A percentile compares a stretch with the other conserved stretches of the same genome.
These are phyloP conservation scores for Penicillium angulare DNA, from an alignment of 495 filamentous ascomycete species.

Conservation along the genomic window DNA sequence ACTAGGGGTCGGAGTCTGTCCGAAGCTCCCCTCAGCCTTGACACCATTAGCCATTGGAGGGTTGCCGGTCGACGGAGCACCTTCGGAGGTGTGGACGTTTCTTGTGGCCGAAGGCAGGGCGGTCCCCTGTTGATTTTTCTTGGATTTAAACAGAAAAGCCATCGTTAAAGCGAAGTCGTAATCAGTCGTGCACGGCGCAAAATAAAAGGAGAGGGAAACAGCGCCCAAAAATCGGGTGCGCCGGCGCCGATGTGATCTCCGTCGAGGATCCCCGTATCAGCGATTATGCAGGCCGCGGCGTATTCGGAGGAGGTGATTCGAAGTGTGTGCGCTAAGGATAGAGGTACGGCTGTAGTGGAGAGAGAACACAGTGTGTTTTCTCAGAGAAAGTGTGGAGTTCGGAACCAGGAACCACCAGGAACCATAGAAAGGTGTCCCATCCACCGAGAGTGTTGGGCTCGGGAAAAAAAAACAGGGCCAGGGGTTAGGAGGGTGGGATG, in stretches of 20 bases:
- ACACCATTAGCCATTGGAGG: conserved; percentile 35
- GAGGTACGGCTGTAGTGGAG: background rate
- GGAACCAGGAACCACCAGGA: conserved; percentile 29
- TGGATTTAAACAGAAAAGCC: conserved; percentile 65
- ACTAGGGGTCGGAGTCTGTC: conserved; percentile 58
- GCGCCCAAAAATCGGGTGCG: conserved; percentile 12
- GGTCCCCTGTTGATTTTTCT: conserved; percentile 50
- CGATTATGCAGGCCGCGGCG: background rate
- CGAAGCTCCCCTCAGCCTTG: conserved; percentile 38
- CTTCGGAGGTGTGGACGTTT: conserved; percentile 52
- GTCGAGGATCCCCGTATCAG: conserved; percentile 6
- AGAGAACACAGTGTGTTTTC: conserved; percentile 20
- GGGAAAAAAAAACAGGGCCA: conserved; percentile 20
- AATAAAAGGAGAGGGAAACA: background rate
- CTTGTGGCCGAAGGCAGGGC: conserved; percentile 53
- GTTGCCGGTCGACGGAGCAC: conserved; percentile 29
- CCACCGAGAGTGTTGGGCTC: conserved; percentile 19
- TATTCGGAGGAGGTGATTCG: background rate
- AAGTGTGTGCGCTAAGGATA: too few species aligned
- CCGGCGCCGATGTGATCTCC: conserved; percentile 12
- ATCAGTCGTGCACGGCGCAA: conserved; percentile 37
- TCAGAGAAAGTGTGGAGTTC: conserved; percentile 23
- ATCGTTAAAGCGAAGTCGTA: conserved; percentile 47
- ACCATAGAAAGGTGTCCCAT: conserved; percentile 23
- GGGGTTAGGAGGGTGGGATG: conserved; percentile 6